Evolutionary conservation across 1,284 basidiomycete species (phyloP).

Genomic region (Schizophyllum amplum): DNA sequence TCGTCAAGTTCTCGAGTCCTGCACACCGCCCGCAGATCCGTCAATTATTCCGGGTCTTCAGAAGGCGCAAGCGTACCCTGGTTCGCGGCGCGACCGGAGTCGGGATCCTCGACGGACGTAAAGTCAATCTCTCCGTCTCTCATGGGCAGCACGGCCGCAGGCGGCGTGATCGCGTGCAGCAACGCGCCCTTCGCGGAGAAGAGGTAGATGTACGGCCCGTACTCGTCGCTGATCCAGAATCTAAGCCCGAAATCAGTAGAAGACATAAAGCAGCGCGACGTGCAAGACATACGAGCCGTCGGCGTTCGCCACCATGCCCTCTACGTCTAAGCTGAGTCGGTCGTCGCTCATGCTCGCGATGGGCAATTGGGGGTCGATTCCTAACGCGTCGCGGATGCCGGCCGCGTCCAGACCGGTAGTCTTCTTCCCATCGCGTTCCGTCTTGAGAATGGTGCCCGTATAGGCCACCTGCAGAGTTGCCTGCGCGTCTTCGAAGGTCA

Average conservation of each 20-base stretch:
- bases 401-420: conserved; percentile 59
- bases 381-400: conserved; percentile 26
- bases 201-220: conserved; percentile 62
- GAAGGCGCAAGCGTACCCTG: conserved; percentile 19
- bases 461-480: conserved; percentile 49
- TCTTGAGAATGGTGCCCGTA: conserved; percentile 43
- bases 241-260: conserved; percentile 19
- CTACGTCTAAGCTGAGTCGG: conserved; percentile 49
- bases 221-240: conserved; percentile 61
- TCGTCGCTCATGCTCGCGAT: conserved; percentile 36
- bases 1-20: conserved; percentile 62
- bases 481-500: conserved; percentile 43
- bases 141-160: conserved; percentile 37
- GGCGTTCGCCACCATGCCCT: conserved; percentile 49
- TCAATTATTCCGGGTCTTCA: background rate
- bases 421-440: conserved; percentile 38
- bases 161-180: conserved; percentile 53
- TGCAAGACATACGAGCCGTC: conserved; percentile 44
- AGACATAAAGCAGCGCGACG: conserved; percentile 2
- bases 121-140: conserved; percentile 46
- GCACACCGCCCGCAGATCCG: background rate
- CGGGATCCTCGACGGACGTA: conserved; percentile 41
- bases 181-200: conserved; percentile 39
- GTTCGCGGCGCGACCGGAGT: conserved; percentile 35
- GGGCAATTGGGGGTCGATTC: conserved; percentile 34